A percentile compares a stretch with the other conserved stretches of the same genome.
phyloP scores from a whole-genome alignment of 345 rosid genomes.

The Moricandia arvensis region DNA sequence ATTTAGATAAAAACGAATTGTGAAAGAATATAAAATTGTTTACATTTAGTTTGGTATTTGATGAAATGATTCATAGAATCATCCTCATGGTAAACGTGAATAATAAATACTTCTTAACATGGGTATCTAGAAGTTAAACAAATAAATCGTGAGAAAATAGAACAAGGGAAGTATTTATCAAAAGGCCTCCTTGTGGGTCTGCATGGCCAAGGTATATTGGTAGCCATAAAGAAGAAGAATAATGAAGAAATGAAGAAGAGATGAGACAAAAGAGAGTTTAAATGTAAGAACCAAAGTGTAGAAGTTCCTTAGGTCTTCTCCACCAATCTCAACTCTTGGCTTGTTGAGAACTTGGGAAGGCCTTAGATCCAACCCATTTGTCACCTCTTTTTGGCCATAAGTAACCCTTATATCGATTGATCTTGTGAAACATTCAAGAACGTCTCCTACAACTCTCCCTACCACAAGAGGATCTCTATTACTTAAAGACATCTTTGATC shows the following conservation, averaged over 20 bases:
- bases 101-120: neutral
- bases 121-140: neutral
- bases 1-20: neutral
- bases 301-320: slow-evolving; percentile 39
- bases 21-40: neutral
- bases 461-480: slow-evolving; percentile 36
- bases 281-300: slow-evolving; percentile 36
- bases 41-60: neutral
- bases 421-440: slow-evolving; percentile 34
- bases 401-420: slow-evolving; percentile 35
- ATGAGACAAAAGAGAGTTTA: neutral
- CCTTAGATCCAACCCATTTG: slow-evolving; percentile 40
- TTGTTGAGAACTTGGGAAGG: slow-evolving; percentile 37
- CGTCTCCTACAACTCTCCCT: slow-evolving; percentile 36
- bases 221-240: neutral
- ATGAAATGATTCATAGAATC: neutral
- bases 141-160: neutral
- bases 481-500: slow-evolving; percentile 17
- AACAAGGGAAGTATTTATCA: neutral
- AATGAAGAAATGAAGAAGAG: neutral
- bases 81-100: neutral
- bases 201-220: slow-evolving; percentile 3
- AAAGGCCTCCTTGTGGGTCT: slow-evolving; percentile 8
- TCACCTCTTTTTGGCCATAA: slow-evolving; percentile 38
- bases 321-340: slow-evolving; percentile 45